Evolutionary conservation across 805 yeast species (phyloP), one percentile per base, ranked within the genome.

Genomic region (Brettanomyces anomalus): DNA sequence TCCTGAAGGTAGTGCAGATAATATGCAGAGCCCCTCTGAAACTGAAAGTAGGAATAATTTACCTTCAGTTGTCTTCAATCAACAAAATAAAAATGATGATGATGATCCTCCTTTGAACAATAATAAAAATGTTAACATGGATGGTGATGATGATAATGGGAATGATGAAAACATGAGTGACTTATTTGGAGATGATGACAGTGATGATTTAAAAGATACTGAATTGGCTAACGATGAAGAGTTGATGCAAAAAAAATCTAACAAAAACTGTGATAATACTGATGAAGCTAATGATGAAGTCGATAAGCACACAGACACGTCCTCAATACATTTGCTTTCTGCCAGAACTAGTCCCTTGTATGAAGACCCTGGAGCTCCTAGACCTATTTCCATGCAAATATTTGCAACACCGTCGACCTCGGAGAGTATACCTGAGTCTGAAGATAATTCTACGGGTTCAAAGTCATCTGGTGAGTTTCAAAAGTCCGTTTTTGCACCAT

Each of bases 351-450:
- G 78, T 2, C 80, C 80, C 0, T 60, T 74, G 19, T 83, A 83
- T 51, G 75, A 69, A 39, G 94, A 85, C 56, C 94, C 94, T 0
- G 94, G 94, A 36, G 94, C 94, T 0, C 94, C 94, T 3, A 64
- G 79, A 3, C 90, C 94, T 0, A 61, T 75, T 16, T 70, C 75
- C 0, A 72, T 77, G 5, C 77, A 78, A 2, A 63, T 71, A 0
- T 60, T 71, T 55, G 64, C 63, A 3, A 49, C 61, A 8, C 48
- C 59, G 3, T 44, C 52, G 6, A 56, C 71, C 49, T 44, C 63
- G 17, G 45, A 46, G 4, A 36, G 45, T 13, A 41, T 43, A 4
- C 42, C 40, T 38, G 42, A 42, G n/a, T 24, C 30, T 18, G 19
- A 17, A 5, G 30, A 15, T 4, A 16, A 31, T 34, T 36, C 18